Evolutionary conservation across 2,329 filamentous ascomycete genomes (phyloP).

Genomic region (Juglanconis sp.): DNA sequence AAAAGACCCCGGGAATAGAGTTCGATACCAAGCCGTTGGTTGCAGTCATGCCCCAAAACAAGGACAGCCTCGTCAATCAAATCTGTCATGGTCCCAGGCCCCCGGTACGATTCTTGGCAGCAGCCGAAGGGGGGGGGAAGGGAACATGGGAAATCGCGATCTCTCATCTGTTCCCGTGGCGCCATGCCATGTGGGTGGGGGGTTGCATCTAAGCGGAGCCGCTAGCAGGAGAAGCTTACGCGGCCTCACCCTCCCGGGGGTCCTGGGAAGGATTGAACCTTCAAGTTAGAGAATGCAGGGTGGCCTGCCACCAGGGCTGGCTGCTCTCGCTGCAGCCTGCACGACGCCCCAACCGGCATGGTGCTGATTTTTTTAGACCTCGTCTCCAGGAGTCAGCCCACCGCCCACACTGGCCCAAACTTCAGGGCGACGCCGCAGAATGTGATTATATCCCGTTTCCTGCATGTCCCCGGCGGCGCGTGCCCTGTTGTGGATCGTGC

Average conservation of each 20-base stretch:
- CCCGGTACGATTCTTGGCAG: conserved; percentile 4
- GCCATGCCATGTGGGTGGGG: conserved; percentile 16
- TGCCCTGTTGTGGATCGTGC: too few species aligned
- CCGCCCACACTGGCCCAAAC: too few species aligned
- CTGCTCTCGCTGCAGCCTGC: too few species aligned
- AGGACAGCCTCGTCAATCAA: conserved; percentile 1
- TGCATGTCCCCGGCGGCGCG: too few species aligned
- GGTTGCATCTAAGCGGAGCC: conserved; percentile 17
- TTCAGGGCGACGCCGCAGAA: too few species aligned
- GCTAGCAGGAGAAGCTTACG: conserved; percentile 18
- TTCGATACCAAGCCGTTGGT: not conserved
- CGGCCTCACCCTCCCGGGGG: conserved; percentile 12
- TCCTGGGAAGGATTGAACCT: conserved; percentile 2
- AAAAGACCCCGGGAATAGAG: too few species aligned
- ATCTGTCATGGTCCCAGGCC: not conserved
- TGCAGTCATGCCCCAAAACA: not conserved
- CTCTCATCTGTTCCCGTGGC: not conserved
- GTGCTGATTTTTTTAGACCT: too few species aligned
- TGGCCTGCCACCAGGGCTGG: too few species aligned
- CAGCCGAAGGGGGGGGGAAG: not conserved
- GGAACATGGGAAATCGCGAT: conserved; percentile 2
- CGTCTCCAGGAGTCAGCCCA: too few species aligned
- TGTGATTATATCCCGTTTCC: too few species aligned
- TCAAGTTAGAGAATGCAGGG: not conserved
- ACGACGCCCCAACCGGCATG: too few species aligned